phyloP scores from a whole-genome alignment of 805 yeast genomes.

The Wickerhamiella brachini region DNA sequence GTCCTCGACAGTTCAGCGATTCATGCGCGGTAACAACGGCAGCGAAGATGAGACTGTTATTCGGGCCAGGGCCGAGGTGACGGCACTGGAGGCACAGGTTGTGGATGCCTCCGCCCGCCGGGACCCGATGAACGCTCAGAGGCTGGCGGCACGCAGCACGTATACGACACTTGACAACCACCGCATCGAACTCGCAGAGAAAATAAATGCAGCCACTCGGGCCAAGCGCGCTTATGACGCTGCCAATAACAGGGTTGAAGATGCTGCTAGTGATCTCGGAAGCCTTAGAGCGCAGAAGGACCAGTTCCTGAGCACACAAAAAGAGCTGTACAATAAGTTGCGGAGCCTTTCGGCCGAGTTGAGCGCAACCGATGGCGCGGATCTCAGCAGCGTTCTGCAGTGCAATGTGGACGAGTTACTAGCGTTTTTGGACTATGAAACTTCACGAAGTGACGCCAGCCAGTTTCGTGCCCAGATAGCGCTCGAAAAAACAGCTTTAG shows the following conservation, averaged over 20 bases:
- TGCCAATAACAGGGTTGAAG: neutral
- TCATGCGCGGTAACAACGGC: conserved; percentile 2
- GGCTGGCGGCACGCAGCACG: neutral
- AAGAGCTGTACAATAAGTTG: neutral
- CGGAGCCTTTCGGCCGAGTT: neutral
- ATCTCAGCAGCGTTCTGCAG: no score
- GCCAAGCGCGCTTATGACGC: neutral
- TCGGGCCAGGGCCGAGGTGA: conserved; percentile 1
- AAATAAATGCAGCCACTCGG: neutral
- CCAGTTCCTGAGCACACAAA: neutral
- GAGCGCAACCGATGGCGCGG: no score
- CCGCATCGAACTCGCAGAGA: neutral
- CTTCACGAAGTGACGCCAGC: neutral
- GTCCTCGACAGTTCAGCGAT: conserved; percentile 1
- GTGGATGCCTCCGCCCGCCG: neutral
- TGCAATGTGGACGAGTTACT: no score
- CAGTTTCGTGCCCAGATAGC: neutral
- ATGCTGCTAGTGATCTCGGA: neutral
- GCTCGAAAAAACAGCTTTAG: neutral
- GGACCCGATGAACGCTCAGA: neutral
- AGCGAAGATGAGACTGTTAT: conserved; percentile 2
- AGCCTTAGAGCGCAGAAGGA: neutral
- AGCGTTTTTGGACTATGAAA: no score
- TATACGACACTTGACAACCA: neutral
- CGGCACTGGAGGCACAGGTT: neutral